These are phyloP conservation scores for Aplosporella prunicola DNA, from an alignment of 2,329 filamentous ascomycete species.

Conservation along the genomic window DNA sequence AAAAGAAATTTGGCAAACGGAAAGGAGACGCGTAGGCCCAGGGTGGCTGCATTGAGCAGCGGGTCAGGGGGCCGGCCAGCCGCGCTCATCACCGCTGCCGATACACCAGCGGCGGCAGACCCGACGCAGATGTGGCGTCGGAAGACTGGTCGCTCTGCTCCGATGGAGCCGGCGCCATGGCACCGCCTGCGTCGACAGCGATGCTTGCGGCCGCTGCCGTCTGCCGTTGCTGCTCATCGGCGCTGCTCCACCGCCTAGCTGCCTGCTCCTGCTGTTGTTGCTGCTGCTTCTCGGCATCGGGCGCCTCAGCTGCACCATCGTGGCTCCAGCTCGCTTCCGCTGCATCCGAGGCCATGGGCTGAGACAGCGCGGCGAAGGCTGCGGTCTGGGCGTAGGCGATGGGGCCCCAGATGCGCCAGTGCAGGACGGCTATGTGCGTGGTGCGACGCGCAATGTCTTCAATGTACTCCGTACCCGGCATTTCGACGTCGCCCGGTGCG, in stretches of 20 bases:
- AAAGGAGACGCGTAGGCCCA: background rate
- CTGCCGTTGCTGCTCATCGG: conserved; percentile 7
- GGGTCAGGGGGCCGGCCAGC: too few relatives aligned
- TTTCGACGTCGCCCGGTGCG: background rate
- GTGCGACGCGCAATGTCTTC: conserved; percentile 66
- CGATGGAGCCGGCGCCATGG: background rate
- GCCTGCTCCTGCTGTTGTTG: background rate
- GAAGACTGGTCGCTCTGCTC: background rate
- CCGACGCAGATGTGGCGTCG: background rate
- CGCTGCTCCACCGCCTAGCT: conserved; percentile 7
- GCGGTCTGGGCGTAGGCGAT: conserved; percentile 52
- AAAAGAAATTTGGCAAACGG: background rate
- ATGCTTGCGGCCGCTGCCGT: conserved; percentile 1
- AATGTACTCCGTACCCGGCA: conserved; percentile 28
- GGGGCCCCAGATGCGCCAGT: conserved; percentile 82
- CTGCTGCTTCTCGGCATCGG: background rate
- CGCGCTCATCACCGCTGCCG: background rate
- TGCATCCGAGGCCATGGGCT: background rate
- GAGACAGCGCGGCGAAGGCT: conserved; percentile 3
- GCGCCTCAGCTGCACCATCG: conserved; percentile 1
- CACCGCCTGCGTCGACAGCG: background rate
- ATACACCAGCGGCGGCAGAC: background rate
- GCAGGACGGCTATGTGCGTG: conserved; percentile 72
- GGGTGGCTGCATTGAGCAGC: too few relatives aligned
- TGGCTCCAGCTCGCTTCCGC: conserved; percentile 6